Evolutionary conservation across 192 early-diverging fungal species (phyloP), one percentile per base, ranked within the genome.

Genomic region (Mortierella hygrophila): DNA sequence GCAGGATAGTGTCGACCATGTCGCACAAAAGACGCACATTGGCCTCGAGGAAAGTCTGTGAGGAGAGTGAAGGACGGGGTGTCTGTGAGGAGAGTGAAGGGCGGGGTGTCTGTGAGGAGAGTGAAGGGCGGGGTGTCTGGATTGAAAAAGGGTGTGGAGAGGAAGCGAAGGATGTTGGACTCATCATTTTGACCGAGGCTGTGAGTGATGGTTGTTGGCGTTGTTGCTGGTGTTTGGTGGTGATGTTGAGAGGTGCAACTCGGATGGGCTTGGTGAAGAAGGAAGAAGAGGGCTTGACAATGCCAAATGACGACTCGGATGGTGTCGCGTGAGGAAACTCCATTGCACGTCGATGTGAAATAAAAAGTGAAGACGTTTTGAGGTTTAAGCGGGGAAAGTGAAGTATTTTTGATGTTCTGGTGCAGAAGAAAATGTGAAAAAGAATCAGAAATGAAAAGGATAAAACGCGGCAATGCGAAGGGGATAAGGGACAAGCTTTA

Each of bases 21-120:
- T 85, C 83, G 35, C 78, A 85, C 32, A 85, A 47, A 38, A 72
- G 23, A 13, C 78, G 78, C 32, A 85, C 78, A 26, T 85, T 85
- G 60, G 52, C 72, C 57, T 85, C 78, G 5, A 85, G 57, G 9
- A 55, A 20, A 0, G 83, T 60, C n/a, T 76, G 74, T 0, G 83
- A n/a, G 1, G 63, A 47, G 5, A 32, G 21, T 18, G 57, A 5
- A 26, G 71, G 29, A 52, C 29, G 32, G 13, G 21, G n/a, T 65
- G 60, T 65, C 13, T 65, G 55, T n/a, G n/a, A n/a, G n/a, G n/a
- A n/a, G n/a, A 32, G 21, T 18, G 57, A 5, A 26, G 71, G 29
- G 65, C 29, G 32, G 13, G 21, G n/a, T 65, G 83, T 60, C n/a
- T 76, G 74, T 0, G 83, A n/a, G 1, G 63, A 47, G 5, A 32